These are phyloP conservation scores for Spergularia marina DNA, from an alignment of 148 eudicot genomes.

Conservation along the genomic window DNA sequence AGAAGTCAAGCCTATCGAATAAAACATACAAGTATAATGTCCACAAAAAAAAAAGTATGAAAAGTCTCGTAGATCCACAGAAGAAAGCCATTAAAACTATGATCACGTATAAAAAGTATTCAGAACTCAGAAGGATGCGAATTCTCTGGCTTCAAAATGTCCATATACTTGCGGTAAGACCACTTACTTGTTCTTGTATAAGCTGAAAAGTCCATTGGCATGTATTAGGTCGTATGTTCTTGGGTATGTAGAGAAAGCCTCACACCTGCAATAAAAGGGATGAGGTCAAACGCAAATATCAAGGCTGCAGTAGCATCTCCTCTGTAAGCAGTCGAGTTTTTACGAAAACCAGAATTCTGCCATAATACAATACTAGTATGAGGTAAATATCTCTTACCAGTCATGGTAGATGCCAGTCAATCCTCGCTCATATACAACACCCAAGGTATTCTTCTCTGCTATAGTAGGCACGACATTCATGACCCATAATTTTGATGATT, in stretches of 20 bases:
- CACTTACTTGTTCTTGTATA: slow-evolving; percentile 84
- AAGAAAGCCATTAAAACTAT: too few relatives aligned
- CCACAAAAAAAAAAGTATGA: too few relatives aligned
- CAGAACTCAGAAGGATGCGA: too few relatives aligned
- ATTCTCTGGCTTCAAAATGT: background rate
- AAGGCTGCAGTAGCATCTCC: background rate
- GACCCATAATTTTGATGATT: slow-evolving; percentile 87
- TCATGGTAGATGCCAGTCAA: slow-evolving; percentile 92
- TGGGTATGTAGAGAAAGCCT: slow-evolving; percentile 92
- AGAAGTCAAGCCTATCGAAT: too few relatives aligned
- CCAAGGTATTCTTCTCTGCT: slow-evolving; percentile 78
- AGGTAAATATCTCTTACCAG: slow-evolving; percentile 49
- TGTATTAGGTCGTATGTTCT: slow-evolving; percentile 93
- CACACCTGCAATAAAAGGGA: slow-evolving; percentile 59
- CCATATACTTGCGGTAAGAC: background rate
- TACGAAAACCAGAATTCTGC: background rate
- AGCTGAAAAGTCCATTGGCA: slow-evolving; percentile 77
- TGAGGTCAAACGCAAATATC: background rate
- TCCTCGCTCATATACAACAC: slow-evolving; percentile 82
- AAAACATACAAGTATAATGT: too few relatives aligned
- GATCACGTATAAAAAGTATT: too few relatives aligned
- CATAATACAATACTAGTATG: background rate
- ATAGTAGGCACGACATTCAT: slow-evolving; percentile 94
- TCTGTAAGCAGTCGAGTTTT: background rate
- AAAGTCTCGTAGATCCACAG: too few relatives aligned